Percentiles rank a stretch among this genome's conserved stretches.
Conservation (phyloP, 2,329 filamentous ascomycete genomes). For the Pleoardoris graminearum region DNA sequence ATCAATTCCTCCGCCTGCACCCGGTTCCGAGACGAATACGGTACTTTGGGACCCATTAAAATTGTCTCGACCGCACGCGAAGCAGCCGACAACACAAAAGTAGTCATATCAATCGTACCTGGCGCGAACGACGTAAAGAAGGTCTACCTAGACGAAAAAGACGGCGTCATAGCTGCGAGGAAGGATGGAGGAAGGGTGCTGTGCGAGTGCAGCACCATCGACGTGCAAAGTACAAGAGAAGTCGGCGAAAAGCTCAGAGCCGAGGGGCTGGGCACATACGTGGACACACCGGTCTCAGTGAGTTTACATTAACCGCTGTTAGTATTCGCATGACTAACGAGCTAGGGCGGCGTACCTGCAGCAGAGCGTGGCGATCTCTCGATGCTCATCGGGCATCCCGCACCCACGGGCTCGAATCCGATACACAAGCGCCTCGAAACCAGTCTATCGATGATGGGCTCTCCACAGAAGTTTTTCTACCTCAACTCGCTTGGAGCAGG, state of each 20-base stretch:
- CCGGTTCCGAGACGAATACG: slow-evolving; percentile 27
- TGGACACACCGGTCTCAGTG: slow-evolving; percentile 40
- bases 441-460: slow-evolving; percentile 27
- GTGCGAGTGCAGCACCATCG: slow-evolving; percentile 41
- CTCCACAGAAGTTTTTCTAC: slow-evolving; percentile 35
- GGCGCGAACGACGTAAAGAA: slow-evolving; percentile 30
- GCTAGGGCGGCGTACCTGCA: slow-evolving; percentile 36
- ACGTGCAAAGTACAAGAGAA: slow-evolving; percentile 31
- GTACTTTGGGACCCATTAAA: slow-evolving; percentile 25
- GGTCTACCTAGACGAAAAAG: slow-evolving; percentile 32
- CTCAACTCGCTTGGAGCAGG: slow-evolving; percentile 32
- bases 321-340: neutral
- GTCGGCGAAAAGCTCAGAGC: slow-evolving; percentile 24
- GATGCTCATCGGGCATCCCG: slow-evolving; percentile 33
- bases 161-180: slow-evolving; percentile 29
- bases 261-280: slow-evolving; percentile 24
- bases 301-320: neutral
- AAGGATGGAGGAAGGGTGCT: slow-evolving; percentile 25
- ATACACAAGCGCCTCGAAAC: slow-evolving; percentile 17
- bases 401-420: slow-evolving; percentile 13
- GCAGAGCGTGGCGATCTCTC: slow-evolving; percentile 31
- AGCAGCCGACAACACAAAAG: slow-evolving; percentile 32
- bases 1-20: slow-evolving; percentile 29
- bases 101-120: slow-evolving; percentile 37
- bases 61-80: slow-evolving; percentile 31